These are phyloP conservation scores for Naganishia sp. DNA, from an alignment of 1,284 basidiomycete species.

Conservation along the genomic window DNA sequence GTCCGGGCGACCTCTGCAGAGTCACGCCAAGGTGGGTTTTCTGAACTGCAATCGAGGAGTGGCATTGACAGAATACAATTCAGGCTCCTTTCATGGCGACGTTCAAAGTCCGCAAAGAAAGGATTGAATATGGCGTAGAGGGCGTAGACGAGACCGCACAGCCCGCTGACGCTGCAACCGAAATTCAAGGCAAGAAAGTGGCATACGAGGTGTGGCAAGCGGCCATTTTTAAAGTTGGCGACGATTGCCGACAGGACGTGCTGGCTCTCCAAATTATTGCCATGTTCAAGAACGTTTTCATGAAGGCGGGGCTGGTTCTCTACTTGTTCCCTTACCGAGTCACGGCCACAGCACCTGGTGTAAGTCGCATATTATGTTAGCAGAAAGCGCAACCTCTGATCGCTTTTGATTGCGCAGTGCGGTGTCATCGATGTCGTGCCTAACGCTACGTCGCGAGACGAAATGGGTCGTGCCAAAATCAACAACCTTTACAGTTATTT, in stretches of 20 bases:
- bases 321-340: constrained; percentile 97
- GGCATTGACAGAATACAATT: constrained; percentile 15
- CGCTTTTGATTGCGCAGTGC: constrained; percentile 61
- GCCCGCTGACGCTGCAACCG: constrained; percentile 50
- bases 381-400: background rate
- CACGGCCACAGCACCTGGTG: constrained; percentile 93
- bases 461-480: constrained; percentile 98
- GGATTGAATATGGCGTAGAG: constrained; percentile 36
- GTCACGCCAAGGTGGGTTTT: constrained; percentile 83
- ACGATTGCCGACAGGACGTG: constrained; percentile 97
- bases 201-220: constrained; percentile 94
- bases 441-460: constrained; percentile 95
- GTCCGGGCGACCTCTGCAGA: constrained; percentile 92
- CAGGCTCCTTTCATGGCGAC: constrained; percentile 99
- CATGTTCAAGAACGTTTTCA: constrained; percentile 99
- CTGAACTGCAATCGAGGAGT: background rate
- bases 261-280: constrained; percentile 96
- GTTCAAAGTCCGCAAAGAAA: constrained; percentile 91
- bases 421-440: constrained; percentile 99
- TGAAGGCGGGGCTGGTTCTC: constrained; percentile 76
- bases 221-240: constrained; percentile 99
- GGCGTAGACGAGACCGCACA: constrained; percentile 62
- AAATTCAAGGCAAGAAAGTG: constrained; percentile 55
- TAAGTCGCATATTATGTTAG: constrained; percentile 55
- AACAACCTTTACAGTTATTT: constrained; percentile 96